Evolutionary conservation across 2,329 filamentous ascomycete genomes (phyloP).

Genomic region (Pestalotiopsis sp.): DNA sequence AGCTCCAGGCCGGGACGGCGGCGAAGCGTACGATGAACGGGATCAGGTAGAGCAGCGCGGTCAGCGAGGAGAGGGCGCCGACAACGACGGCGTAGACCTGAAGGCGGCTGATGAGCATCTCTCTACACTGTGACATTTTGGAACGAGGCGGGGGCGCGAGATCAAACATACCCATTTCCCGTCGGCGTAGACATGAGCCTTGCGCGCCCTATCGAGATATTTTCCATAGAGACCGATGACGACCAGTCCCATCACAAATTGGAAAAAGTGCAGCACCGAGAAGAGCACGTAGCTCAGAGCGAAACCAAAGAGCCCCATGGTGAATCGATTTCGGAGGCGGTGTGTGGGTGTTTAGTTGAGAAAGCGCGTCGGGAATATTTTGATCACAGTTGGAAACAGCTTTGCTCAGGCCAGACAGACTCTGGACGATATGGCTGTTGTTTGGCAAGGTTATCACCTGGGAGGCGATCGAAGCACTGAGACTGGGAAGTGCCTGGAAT

Average conservation of each 20-base stretch:
- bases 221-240: constrained; percentile 79
- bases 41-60: constrained; percentile 66
- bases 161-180: constrained; percentile 67
- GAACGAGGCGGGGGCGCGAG: neutral
- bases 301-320: constrained; percentile 49
- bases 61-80: constrained; percentile 66
- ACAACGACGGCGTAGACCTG: constrained; percentile 74
- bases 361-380: neutral
- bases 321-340: constrained; percentile 13
- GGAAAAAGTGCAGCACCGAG: constrained; percentile 68
- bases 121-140: neutral
- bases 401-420: neutral
- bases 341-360: neutral
- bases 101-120: neutral
- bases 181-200: constrained; percentile 54
- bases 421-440: neutral
- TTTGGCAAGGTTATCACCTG: neutral
- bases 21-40: constrained; percentile 60
- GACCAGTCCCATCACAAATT: constrained; percentile 75
- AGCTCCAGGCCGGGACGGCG: constrained; percentile 68
- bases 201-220: constrained; percentile 61
- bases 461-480: neutral
- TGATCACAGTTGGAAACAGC: neutral
- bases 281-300: constrained; percentile 56
- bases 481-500: neutral